A percentile compares a stretch with the other conserved stretches of the same genome.
Conservation (phyloP, 306 rosid species). For the Sechiopsis laciniata region DNA sequence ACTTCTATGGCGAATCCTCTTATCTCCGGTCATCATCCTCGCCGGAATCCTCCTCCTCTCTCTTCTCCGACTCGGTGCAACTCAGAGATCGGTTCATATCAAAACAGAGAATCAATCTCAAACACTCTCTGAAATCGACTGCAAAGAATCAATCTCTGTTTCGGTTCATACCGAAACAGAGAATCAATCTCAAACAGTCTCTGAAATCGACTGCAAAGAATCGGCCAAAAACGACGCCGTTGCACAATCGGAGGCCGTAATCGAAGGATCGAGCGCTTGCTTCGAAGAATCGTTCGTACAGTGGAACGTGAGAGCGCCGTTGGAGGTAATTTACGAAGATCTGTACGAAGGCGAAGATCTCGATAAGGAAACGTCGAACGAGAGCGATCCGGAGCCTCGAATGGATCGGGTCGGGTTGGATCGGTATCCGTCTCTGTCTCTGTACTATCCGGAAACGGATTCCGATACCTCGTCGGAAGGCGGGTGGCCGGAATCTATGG, state of each 20-base stretch:
- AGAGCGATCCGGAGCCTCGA: slow-evolving; percentile 7
- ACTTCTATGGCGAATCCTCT: slow-evolving; percentile 35
- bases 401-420: slow-evolving; percentile 27
- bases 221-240: slow-evolving; percentile 14
- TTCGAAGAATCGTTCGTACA: slow-evolving; percentile 56
- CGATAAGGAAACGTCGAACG: slow-evolving; percentile 23
- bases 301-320: slow-evolving; percentile 80
- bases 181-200: neutral
- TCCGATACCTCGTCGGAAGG: slow-evolving; percentile 63
- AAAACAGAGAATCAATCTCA: neutral
- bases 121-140: neutral
- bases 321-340: slow-evolving; percentile 79
- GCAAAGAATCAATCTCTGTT: slow-evolving; percentile 8
- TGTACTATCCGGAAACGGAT: slow-evolving; percentile 73
- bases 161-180: neutral
- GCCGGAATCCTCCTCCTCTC: slow-evolving; percentile 42
- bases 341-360: neutral
- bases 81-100: slow-evolving; percentile 36
- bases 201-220: neutral
- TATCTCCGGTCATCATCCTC: slow-evolving; percentile 52
- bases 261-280: slow-evolving; percentile 29
- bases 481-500: slow-evolving; percentile 26
- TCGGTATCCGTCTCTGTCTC: slow-evolving; percentile 48
- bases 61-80: slow-evolving; percentile 66
- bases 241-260: slow-evolving; percentile 22